Conservation (phyloP, 441 rosid species). For the Geranium incanum region DNA sequence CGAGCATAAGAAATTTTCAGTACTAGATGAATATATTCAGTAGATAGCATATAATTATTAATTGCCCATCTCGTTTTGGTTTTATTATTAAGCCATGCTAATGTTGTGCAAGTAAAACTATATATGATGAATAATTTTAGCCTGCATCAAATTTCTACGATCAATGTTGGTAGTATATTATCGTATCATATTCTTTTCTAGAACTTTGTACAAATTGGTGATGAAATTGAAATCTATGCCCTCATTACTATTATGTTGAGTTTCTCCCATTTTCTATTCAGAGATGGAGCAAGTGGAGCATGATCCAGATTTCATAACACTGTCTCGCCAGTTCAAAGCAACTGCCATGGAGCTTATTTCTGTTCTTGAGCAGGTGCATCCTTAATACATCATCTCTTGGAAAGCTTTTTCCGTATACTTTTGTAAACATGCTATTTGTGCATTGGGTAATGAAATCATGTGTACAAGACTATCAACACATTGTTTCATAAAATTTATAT, state of each 20-base stretch:
- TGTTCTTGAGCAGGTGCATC: conserved; percentile 80
- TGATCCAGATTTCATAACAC: conserved; percentile 66
- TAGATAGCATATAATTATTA: background rate
- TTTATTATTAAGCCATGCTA: background rate
- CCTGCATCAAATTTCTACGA: background rate
- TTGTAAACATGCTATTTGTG: background rate
- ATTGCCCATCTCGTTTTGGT: background rate
- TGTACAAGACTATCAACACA: conserved; percentile 9
- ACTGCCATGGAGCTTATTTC: conserved; percentile 94
- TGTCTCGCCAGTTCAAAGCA: conserved; percentile 89
- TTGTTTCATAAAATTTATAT: conserved; percentile 1
- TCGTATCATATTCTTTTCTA: background rate
- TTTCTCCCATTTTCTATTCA: conserved; percentile 27
- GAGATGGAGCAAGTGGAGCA: conserved; percentile 94
- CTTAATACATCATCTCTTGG: background rate
- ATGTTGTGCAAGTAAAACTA: background rate
- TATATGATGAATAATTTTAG: background rate
- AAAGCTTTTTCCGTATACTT: background rate
- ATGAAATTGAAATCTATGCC: conserved; percentile 11
- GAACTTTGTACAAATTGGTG: conserved; percentile 3
- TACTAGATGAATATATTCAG: background rate
- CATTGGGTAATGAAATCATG: background rate
- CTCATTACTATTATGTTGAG: conserved; percentile 24
- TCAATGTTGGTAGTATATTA: conserved; percentile 8
- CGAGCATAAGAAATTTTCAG: background rate